phyloP scores from a whole-genome alignment of 345 rosid species.

The Salix suchowensis region DNA sequence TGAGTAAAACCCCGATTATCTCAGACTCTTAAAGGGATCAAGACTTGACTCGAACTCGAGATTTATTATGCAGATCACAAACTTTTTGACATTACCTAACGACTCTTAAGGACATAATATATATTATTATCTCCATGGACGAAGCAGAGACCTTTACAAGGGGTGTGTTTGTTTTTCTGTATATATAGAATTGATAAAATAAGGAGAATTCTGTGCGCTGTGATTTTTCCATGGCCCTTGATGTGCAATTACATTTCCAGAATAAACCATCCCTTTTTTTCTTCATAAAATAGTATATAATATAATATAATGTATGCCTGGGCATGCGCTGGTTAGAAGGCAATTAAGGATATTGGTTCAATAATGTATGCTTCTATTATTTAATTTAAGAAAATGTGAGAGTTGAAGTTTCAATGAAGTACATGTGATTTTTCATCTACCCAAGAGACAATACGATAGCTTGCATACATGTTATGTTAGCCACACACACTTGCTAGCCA shows the following conservation, averaged over 20 bases:
- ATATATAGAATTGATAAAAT: no score
- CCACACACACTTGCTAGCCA: neutral
- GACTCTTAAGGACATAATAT: no score
- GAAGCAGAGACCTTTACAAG: no score
- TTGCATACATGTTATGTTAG: neutral
- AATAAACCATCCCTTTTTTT: neutral
- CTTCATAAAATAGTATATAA: neutral
- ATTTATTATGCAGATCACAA: no score
- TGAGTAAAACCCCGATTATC: no score
- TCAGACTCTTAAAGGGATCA: no score
- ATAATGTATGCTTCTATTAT: neutral
- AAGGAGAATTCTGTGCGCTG: neutral
- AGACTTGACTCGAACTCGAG: no score
- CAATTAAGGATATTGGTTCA: neutral
- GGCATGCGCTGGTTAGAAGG: no score
- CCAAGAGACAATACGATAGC: neutral
- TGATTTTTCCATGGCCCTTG: neutral
- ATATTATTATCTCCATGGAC: no score
- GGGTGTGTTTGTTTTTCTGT: no score
- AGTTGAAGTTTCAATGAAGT: neutral
- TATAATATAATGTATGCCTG: neutral
- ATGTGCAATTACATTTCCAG: neutral
- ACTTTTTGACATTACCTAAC: no score
- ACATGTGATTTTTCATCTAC: neutral
- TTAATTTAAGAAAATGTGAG: no score